Conservation (phyloP, 2,329 filamentous ascomycete species). For the Mycogone perniciosa region DNA sequence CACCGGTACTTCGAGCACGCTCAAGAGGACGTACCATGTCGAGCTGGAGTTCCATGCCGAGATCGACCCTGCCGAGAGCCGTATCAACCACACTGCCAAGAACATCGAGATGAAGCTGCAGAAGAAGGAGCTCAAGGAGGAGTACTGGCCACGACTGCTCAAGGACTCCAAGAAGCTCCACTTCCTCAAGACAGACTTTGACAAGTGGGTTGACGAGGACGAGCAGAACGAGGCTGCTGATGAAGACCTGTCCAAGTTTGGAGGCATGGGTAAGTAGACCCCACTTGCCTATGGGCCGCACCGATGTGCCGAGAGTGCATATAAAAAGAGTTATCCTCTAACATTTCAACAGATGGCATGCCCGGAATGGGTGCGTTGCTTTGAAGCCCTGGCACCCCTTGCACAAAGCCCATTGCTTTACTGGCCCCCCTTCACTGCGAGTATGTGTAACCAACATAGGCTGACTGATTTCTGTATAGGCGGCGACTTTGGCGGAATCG, state of each 20-base stretch:
- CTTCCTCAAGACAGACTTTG: slow-evolving; percentile 97
- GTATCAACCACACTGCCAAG: slow-evolving; percentile 81
- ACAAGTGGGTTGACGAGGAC: slow-evolving; percentile 99
- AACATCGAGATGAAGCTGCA: slow-evolving; percentile 85
- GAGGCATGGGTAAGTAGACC: slow-evolving; percentile 53
- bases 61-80: slow-evolving; percentile 79
- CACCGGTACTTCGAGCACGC: slow-evolving; percentile 72
- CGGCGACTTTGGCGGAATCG: slow-evolving; percentile 78
- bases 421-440: not conserved
- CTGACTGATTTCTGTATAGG: slow-evolving; percentile 12
- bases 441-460: not conserved
- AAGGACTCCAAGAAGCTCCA: slow-evolving; percentile 87
- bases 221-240: slow-evolving; percentile 89
- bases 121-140: slow-evolving; percentile 93
- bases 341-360: slow-evolving; percentile 40
- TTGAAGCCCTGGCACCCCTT: not conserved
- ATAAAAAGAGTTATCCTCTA: not conserved
- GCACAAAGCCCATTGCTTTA: not conserved
- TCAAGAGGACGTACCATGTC: slow-evolving; percentile 82
- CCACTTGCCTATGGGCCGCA: not conserved
- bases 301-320: not conserved
- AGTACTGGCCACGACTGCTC: slow-evolving; percentile 92
- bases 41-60: slow-evolving; percentile 84
- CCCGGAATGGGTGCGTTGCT: slow-evolving; percentile 45
- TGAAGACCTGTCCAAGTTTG: slow-evolving; percentile 67